Evolutionary conservation across 371 early-diverging fungal genomes (phyloP).

Genomic region (Mortierella polycephala): DNA sequence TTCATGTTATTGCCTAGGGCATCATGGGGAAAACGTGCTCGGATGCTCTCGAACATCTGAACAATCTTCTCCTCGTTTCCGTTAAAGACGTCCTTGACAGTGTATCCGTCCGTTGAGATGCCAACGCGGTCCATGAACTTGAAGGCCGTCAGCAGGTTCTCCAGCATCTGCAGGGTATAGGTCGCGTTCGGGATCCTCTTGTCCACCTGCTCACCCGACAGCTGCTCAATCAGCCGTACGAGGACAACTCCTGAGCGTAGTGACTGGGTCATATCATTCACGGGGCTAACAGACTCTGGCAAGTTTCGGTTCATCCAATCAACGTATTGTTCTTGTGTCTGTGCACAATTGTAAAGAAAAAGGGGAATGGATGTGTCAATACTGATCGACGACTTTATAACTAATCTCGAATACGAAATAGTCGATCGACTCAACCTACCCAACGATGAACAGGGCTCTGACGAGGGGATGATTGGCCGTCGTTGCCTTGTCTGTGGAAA

Average conservation of each 20-base stretch:
- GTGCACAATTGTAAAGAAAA: slow-evolving; percentile 1
- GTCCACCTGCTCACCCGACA: slow-evolving; percentile 62
- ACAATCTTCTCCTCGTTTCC: slow-evolving; percentile 66
- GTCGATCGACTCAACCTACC: slow-evolving; percentile 19
- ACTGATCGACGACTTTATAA: neutral
- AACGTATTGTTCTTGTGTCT: slow-evolving; percentile 59
- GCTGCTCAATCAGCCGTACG: slow-evolving; percentile 60
- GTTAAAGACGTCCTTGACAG: slow-evolving; percentile 64
- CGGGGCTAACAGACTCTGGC: slow-evolving; percentile 51
- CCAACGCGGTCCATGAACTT: slow-evolving; percentile 67
- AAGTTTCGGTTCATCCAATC: slow-evolving; percentile 66
- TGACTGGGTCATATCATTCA: slow-evolving; percentile 57
- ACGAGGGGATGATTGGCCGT: slow-evolving; percentile 8
- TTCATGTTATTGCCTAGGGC: slow-evolving; percentile 6
- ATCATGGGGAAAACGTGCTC: slow-evolving; percentile 28
- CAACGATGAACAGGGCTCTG: slow-evolving; percentile 27
- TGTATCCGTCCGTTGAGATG: slow-evolving; percentile 61
- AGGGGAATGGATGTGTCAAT: neutral
- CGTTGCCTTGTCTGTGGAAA: slow-evolving; percentile 21
- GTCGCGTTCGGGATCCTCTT: slow-evolving; percentile 41
- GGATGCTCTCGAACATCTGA: slow-evolving; percentile 63
- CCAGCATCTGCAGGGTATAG: slow-evolving; percentile 56
- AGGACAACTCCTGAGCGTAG: slow-evolving; percentile 64
- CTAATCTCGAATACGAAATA: neutral
- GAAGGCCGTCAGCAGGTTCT: slow-evolving; percentile 63